Base-by-base conservation (phyloP, 73 alveolate genomes). In the Paramecium sexaurelia region DNA sequence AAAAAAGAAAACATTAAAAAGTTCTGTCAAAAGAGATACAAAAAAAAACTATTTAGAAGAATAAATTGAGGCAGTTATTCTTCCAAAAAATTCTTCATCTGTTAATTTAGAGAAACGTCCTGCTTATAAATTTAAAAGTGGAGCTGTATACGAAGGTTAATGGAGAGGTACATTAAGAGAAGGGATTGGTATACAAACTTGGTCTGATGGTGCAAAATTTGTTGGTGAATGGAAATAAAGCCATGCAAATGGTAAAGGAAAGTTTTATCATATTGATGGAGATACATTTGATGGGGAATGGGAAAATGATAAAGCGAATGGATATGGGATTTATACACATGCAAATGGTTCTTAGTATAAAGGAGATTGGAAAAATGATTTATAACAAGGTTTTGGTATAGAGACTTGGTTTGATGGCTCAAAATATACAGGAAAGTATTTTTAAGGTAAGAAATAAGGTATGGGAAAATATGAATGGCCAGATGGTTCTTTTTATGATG, bases 151-250 rank as follows among this genome's bases (percentile, higher is more conserved):
- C 22, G 87, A 55, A 61, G 93, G 93, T 17, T 71, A 86, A 36
- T 86, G 93, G 93, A 92, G 57, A 45, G 98, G 98, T 0, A 95
- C 96, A 17, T 92, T 87, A 33, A 61, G 98, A 66, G 98, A 95
- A 85, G 98, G 98, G 2, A 24, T 45, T n/a, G 95, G 92, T 11
- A 67, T 55, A n/a, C 55, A 84, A 55, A 91, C 39, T 35, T 82
- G 95, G 95, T 45, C 82, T 61, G 93, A 86, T 61, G 93, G 93
- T 1, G 93, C 93, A 5, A 86, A 82, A 92, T 92, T 83, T 27
- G 91, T 51, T 32, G 96, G 96, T 35, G 86, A 83, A 45, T 93
- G 96, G 96, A 39, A 92, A 41, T 27, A 91, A n/a, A 92, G 88
- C 73, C 47, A 92, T 85, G 96, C 96, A 88, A 66, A 51, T 40